These are phyloP conservation scores for Termitomyces sp. DNA, from an alignment of 768 basidiomycete genomes.

Conservation along the genomic window DNA sequence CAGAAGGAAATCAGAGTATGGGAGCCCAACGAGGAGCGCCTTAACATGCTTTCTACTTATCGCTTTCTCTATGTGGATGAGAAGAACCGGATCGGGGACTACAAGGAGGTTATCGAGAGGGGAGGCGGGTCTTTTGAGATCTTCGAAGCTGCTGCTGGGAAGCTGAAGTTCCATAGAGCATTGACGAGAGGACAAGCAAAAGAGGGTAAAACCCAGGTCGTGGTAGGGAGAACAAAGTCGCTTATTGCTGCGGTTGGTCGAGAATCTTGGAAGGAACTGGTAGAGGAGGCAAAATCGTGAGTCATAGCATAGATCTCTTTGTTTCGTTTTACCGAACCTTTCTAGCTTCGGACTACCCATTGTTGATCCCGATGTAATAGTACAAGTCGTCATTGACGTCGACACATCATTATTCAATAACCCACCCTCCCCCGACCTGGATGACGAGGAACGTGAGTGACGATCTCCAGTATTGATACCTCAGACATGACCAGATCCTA, in stretches of 20 bases:
- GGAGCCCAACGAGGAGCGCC: slow-evolving; percentile 63
- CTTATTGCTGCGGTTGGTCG: slow-evolving; percentile 47
- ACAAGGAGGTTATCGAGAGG: slow-evolving; percentile 48
- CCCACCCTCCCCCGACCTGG: slow-evolving; percentile 3
- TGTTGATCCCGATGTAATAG: slow-evolving; percentile 37
- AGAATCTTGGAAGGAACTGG: slow-evolving; percentile 50
- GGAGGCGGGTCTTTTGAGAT: slow-evolving; percentile 61
- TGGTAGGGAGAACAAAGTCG: slow-evolving; percentile 45
- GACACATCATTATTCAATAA: slow-evolving; percentile 26
- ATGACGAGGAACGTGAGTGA: slow-evolving; percentile 13
- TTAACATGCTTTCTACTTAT: slow-evolving; percentile 44
- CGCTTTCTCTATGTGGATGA: slow-evolving; percentile 62
- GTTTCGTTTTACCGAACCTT: not conserved
- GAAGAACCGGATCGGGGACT: slow-evolving; percentile 41
- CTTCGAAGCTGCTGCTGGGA: slow-evolving; percentile 48
- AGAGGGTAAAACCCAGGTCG: slow-evolving; percentile 39
- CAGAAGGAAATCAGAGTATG: slow-evolving; percentile 53
- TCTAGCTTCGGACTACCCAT: slow-evolving; percentile 37
- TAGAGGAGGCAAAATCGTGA: slow-evolving; percentile 46
- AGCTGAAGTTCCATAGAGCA: slow-evolving; percentile 44
- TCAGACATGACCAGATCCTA: slow-evolving; percentile 1
- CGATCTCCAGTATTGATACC: not conserved
- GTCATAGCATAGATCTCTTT: not conserved
- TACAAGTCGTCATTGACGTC: slow-evolving; percentile 42
- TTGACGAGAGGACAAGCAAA: slow-evolving; percentile 50